phyloP scores from a whole-genome alignment of 2,329 filamentous ascomycete genomes.

The Reticulascus tulasneorum region DNA sequence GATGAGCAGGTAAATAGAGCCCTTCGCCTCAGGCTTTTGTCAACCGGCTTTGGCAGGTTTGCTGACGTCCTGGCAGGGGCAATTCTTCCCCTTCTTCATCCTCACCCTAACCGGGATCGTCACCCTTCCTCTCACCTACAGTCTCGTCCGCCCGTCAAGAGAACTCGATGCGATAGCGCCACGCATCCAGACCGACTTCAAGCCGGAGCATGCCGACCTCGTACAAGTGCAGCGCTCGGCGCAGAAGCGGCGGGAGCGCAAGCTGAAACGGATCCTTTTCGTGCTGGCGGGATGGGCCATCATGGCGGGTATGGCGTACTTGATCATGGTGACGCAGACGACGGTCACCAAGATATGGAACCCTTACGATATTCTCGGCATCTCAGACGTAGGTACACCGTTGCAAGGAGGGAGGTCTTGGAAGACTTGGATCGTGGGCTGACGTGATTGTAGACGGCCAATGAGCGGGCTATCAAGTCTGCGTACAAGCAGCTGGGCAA shows the following conservation, averaged over 20 bases:
- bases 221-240: slow-evolving; percentile 78
- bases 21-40: not conserved
- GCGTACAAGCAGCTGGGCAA: slow-evolving; percentile 85
- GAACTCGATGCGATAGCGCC: slow-evolving; percentile 76
- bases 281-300: slow-evolving; percentile 74
- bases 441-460: slow-evolving; percentile 53
- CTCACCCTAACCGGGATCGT: slow-evolving; percentile 83
- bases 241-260: slow-evolving; percentile 85
- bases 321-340: slow-evolving; percentile 75
- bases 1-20: slow-evolving; percentile 70
- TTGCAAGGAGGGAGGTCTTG: too few species aligned
- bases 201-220: slow-evolving; percentile 76
- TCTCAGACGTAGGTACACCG: slow-evolving; percentile 63
- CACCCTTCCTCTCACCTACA: slow-evolving; percentile 87
- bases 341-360: slow-evolving; percentile 82
- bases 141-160: slow-evolving; percentile 72
- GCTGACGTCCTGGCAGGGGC: slow-evolving; percentile 57
- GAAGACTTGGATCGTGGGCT: not conserved
- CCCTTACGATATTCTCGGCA: slow-evolving; percentile 88
- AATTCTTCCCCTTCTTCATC: slow-evolving; percentile 99
- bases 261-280: slow-evolving; percentile 76
- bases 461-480: slow-evolving; percentile 87
- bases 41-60: not conserved
- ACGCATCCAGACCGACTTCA: slow-evolving; percentile 77
- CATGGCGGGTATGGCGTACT: slow-evolving; percentile 88